These are phyloP conservation scores for Phytophthora quininea DNA, from an alignment of 352 stramenopile genomes.

Conservation along the genomic window DNA sequence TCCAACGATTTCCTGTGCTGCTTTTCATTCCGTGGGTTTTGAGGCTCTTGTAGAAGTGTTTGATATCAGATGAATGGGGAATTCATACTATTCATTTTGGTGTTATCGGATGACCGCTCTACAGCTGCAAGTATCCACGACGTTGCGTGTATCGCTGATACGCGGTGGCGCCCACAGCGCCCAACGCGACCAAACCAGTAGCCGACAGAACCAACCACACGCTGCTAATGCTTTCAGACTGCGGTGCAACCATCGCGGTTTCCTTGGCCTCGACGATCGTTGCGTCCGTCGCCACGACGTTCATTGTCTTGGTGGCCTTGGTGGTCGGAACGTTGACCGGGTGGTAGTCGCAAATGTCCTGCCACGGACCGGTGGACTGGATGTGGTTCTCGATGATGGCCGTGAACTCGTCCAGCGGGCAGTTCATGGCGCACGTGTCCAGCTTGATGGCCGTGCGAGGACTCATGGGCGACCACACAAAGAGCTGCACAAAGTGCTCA, in stretches of 20 bases:
- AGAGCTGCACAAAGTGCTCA: constrained; percentile 66
- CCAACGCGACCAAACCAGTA: constrained; percentile 43
- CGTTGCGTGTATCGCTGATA: constrained; percentile 55
- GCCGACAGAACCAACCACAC: constrained; percentile 48
- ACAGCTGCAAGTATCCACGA: constrained; percentile 51
- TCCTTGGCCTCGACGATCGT: constrained; percentile 30
- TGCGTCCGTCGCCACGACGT: constrained; percentile 31
- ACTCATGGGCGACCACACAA: constrained; percentile 72
- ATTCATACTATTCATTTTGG: too few species aligned
- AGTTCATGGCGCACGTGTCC: constrained; percentile 61
- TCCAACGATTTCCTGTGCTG: too few species aligned
- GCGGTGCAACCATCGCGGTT: neutral
- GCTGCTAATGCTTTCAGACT: constrained; percentile 1
- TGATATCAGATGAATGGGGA: constrained; percentile 17
- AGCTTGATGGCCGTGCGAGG: constrained; percentile 60
- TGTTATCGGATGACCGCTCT: neutral
- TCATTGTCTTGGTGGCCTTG: constrained; percentile 34
- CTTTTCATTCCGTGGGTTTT: too few species aligned
- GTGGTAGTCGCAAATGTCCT: constrained; percentile 78
- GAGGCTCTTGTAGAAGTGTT: too few species aligned
- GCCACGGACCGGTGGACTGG: constrained; percentile 63
- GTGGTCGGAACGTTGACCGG: constrained; percentile 42
- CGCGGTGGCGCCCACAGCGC: constrained; percentile 40
- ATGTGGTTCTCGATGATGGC: constrained; percentile 64
- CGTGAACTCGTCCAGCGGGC: constrained; percentile 61